A percentile compares a stretch with the other conserved stretches of the same genome.
Evolutionary conservation across 768 basidiomycete species (phyloP).

Genomic region (Mycena leptocephala): DNA sequence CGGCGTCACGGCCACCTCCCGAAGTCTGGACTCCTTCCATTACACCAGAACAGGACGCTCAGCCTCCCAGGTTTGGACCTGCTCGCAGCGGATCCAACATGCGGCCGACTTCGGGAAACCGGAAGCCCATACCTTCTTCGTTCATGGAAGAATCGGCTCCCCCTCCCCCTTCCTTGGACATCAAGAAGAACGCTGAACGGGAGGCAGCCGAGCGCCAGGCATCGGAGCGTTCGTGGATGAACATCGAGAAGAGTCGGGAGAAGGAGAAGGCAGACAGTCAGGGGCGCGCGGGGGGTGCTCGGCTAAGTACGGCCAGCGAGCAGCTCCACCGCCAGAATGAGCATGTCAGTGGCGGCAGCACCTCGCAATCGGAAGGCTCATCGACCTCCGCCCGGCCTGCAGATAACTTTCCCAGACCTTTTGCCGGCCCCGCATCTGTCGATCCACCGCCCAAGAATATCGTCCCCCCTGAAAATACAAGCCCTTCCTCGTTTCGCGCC

Average conservation of each 20-base stretch:
- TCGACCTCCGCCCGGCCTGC: constrained; percentile 21
- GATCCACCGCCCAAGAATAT: background rate
- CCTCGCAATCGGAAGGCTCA: constrained; percentile 19
- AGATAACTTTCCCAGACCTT: background rate
- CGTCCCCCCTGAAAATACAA: background rate
- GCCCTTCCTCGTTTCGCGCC: background rate
- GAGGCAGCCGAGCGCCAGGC: constrained; percentile 10
- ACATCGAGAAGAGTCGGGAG: background rate
- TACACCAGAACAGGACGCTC: background rate
- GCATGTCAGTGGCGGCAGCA: constrained; percentile 20
- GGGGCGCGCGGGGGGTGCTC: background rate
- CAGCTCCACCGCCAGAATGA: constrained; percentile 17
- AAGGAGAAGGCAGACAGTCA: constrained; percentile 3
- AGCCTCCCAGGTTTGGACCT: background rate
- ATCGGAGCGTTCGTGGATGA: constrained; percentile 7
- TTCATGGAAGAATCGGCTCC: background rate
- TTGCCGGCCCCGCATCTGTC: background rate
- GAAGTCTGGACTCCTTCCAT: constrained; percentile 22
- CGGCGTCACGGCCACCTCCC: constrained; percentile 12
- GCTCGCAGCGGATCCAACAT: constrained; percentile 3
- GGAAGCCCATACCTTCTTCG: constrained; percentile 14
- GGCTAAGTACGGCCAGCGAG: constrained; percentile 25
- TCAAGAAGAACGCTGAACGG: constrained; percentile 1
- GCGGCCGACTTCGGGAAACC: background rate
- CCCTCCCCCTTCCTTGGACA: background rate